These are phyloP conservation scores for Immersiporthe knoxdaviesiana DNA, from an alignment of 2,329 filamentous ascomycete genomes.

Conservation along the genomic window DNA sequence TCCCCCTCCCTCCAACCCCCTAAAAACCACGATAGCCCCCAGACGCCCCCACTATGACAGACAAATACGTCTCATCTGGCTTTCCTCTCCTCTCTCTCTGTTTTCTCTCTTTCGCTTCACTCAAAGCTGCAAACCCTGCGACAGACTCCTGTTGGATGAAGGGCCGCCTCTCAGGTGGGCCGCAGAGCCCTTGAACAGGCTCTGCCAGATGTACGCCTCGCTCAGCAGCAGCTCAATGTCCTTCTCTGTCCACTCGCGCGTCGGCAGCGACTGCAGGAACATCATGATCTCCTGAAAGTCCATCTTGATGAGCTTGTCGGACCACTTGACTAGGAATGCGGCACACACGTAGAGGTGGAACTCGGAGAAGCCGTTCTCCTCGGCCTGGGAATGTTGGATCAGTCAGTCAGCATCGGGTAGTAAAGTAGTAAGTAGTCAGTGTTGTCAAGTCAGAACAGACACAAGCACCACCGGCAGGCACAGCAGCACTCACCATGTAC, in stretches of 20 bases:
- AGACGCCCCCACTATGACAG: neutral
- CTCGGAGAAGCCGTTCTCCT: constrained; percentile 97
- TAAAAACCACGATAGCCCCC: neutral
- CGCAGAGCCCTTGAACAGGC: constrained; percentile 89
- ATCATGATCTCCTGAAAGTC: constrained; percentile 99
- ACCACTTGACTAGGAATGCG: constrained; percentile 98
- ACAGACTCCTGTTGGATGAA: constrained; percentile 45
- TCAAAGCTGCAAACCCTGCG: constrained; percentile 47
- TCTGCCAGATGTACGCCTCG: constrained; percentile 99
- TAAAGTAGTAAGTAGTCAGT: no score
- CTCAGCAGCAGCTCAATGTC: constrained; percentile 94
- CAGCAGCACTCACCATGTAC: constrained; percentile 74
- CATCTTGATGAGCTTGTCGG: constrained; percentile 91
- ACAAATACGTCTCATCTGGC: neutral
- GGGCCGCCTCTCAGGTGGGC: constrained; percentile 72
- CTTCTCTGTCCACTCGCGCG: constrained; percentile 94
- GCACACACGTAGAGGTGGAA: constrained; percentile 99
- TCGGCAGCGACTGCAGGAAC: constrained; percentile 95
- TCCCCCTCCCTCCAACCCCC: neutral
- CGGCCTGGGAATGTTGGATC: constrained; percentile 65
- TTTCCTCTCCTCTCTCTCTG: no score
- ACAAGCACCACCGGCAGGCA: neutral
- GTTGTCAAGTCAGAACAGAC: no score
- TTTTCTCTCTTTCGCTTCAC: no score
- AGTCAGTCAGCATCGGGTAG: no score